Evolutionary conservation across 768 basidiomycete species (phyloP).

Genomic region (Pleurotus sapidus): DNA sequence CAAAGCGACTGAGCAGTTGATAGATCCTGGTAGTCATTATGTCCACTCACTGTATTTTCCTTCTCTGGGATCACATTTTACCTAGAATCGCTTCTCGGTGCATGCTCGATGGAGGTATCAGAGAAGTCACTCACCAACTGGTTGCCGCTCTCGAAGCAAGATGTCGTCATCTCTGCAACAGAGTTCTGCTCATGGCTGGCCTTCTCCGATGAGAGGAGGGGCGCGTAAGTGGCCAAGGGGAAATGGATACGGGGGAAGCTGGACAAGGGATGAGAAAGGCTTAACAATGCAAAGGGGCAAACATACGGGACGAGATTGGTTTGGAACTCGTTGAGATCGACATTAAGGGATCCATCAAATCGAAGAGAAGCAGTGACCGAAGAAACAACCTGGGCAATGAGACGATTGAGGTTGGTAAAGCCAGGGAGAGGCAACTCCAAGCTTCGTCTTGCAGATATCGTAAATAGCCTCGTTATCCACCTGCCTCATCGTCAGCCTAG

Average conservation of each 20-base stretch:
- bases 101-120: not conserved
- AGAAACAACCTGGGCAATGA: slow-evolving; percentile 98
- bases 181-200: slow-evolving; percentile 96
- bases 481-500: slow-evolving; percentile 30
- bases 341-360: slow-evolving; percentile 96
- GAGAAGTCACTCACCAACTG: slow-evolving; percentile 68
- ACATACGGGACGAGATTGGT: slow-evolving; percentile 96
- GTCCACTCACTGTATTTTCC: slow-evolving; percentile 90
- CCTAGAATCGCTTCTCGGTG: slow-evolving; percentile 12
- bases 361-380: slow-evolving; percentile 96
- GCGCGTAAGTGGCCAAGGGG: slow-evolving; percentile 95
- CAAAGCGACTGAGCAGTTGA: slow-evolving; percentile 12
- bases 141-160: slow-evolving; percentile 95
- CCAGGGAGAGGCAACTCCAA: slow-evolving; percentile 83
- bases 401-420: slow-evolving; percentile 90
- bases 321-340: slow-evolving; percentile 98
- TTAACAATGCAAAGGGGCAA: not conserved
- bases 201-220: slow-evolving; percentile 93
- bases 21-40: not conserved
- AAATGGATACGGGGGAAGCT: slow-evolving; percentile 99
- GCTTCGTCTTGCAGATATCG: slow-evolving; percentile 97
- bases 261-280: slow-evolving; percentile 10
- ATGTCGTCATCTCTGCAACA: slow-evolving; percentile 96
- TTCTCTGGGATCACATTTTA: slow-evolving; percentile 90
- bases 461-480: slow-evolving; percentile 99